phyloP scores from a whole-genome alignment of 2,329 filamentous ascomycete species.

The Ophiosphaerella herpotricha region DNA sequence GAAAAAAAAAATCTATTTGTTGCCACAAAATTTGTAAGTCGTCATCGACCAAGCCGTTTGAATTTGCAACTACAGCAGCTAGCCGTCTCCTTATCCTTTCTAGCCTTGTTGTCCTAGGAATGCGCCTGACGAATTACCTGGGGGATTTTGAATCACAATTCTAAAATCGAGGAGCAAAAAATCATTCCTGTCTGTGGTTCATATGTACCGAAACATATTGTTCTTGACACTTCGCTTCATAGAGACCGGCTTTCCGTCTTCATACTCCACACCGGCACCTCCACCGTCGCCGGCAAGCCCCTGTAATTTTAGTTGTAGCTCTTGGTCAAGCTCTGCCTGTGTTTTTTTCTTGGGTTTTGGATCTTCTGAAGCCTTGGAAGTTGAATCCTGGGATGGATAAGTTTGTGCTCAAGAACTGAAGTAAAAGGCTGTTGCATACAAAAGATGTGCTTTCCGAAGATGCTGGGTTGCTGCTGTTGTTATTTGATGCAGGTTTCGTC shows the following conservation, averaged over 20 bases:
- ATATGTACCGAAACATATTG: constrained; percentile 77
- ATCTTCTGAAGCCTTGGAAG: constrained; percentile 15
- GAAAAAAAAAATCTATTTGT: no score
- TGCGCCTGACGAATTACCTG: no score
- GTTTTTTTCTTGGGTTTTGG: constrained; percentile 55
- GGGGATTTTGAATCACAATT: no score
- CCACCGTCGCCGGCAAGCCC: constrained; percentile 72
- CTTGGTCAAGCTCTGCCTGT: constrained; percentile 67
- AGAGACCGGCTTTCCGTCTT: constrained; percentile 71
- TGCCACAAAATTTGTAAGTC: no score
- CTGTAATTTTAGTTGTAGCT: constrained; percentile 68
- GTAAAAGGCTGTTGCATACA: not conserved
- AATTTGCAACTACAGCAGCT: no score
- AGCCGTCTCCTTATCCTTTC: no score
- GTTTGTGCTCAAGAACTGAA: not conserved
- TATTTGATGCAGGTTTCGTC: not conserved
- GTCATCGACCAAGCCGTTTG: no score
- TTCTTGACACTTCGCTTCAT: constrained; percentile 76
- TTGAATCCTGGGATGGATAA: constrained; percentile 13
- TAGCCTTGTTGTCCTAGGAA: no score
- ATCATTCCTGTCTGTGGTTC: not conserved
- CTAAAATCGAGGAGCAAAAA: no score
- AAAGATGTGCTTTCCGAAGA: constrained; percentile 1
- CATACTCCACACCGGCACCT: constrained; percentile 72
- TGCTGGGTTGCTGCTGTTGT: not conserved